A percentile compares a stretch with the other conserved stretches of the same genome.
These are phyloP conservation scores for Ascomycota sp. DNA, from an alignment of 2,329 filamentous ascomycete genomes.

Conservation along the genomic window DNA sequence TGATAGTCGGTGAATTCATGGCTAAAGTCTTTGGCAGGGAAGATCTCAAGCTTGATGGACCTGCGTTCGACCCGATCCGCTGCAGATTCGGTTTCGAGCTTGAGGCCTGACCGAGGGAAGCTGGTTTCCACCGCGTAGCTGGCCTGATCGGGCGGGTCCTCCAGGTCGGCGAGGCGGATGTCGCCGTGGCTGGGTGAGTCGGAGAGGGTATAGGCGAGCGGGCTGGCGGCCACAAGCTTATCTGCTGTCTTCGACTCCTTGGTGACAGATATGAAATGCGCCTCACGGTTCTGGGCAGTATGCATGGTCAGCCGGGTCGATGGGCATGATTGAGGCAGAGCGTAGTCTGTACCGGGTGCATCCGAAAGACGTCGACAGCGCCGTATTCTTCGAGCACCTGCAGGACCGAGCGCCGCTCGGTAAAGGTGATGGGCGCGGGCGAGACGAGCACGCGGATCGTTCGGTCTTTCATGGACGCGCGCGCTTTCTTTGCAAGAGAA, in stretches of 20 bases:
- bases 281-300: conserved; percentile 18
- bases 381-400: conserved; percentile 26
- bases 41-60: conserved; percentile 21
- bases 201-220: conserved; percentile 22
- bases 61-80: conserved; percentile 2
- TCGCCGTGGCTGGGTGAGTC: conserved; percentile 8
- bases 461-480: conserved; percentile 8
- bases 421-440: conserved; percentile 28
- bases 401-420: conserved; percentile 31
- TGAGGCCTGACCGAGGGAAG: too few species aligned
- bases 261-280: conserved; percentile 28
- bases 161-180: conserved; percentile 12
- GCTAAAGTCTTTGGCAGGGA: conserved; percentile 15
- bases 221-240: conserved; percentile 20
- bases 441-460: conserved; percentile 27
- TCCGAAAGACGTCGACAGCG: conserved; percentile 28
- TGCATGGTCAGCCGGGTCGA: background rate
- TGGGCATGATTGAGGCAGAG: background rate
- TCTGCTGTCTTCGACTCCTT: conserved; percentile 16
- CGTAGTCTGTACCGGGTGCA: conserved; percentile 5
- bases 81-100: too few species aligned
- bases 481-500: too few species aligned
- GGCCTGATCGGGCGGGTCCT: background rate
- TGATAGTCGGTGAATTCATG: conserved; percentile 16
- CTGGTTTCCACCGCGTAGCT: too few species aligned